Conservation (phyloP, 768 basidiomycete species). For the Terana coerulea region DNA sequence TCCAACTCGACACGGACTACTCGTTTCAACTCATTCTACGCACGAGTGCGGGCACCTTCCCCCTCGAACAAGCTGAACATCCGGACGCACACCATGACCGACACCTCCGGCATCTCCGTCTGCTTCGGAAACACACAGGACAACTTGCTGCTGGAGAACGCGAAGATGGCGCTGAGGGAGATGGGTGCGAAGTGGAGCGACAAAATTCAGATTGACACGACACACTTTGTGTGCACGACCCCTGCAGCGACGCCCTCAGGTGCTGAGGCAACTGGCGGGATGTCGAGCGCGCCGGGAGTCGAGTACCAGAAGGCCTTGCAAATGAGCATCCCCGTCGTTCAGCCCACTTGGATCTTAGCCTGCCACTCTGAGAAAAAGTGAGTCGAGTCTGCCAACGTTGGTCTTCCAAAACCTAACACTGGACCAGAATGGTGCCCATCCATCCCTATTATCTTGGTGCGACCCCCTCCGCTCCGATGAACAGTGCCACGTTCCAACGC, state of each 20-base stretch:
- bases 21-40: conserved; percentile 92
- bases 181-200: conserved; percentile 92
- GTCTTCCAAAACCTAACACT: neutral
- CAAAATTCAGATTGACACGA: conserved; percentile 95
- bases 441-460: conserved; percentile 78
- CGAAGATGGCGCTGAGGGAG: conserved; percentile 72
- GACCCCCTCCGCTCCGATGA: conserved; percentile 45
- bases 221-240: conserved; percentile 95
- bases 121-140: conserved; percentile 93
- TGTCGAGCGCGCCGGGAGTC: conserved; percentile 62
- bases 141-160: conserved; percentile 68
- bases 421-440: conserved; percentile 79
- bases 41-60: conserved; percentile 88
- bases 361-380: conserved; percentile 84
- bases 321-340: conserved; percentile 90
- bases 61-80: conserved; percentile 81
- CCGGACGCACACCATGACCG: conserved; percentile 90
- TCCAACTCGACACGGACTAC: conserved; percentile 82
- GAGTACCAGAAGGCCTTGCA: conserved; percentile 96
- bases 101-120: conserved; percentile 92
- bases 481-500: conserved; percentile 37
- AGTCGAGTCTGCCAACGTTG: conserved; percentile 19
- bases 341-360: conserved; percentile 92
- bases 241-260: conserved; percentile 66
- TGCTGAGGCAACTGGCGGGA: conserved; percentile 50